Evolutionary conservation across 73 alveolate species (phyloP).

Genomic region (Paraurostyla sp.): DNA sequence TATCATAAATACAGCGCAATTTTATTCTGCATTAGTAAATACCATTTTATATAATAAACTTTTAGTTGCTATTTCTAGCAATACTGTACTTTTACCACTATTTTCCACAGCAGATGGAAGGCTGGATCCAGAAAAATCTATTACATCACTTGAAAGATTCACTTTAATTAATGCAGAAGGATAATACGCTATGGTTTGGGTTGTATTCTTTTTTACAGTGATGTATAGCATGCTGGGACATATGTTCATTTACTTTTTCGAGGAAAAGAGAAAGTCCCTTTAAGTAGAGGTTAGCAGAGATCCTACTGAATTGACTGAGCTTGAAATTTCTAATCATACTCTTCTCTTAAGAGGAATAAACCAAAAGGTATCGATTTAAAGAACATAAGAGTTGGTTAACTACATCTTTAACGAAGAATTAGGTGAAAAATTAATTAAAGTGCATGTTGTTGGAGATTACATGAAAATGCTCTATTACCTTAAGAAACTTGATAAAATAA

Average conservation of each 20-base stretch:
- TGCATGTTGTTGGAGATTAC: conserved; percentile 44
- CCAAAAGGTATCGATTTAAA: neutral
- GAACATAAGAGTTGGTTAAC: neutral
- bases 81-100: neutral
- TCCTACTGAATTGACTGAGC: neutral
- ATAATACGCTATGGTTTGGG: conserved; percentile 26
- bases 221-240: conserved; percentile 45
- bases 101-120: neutral
- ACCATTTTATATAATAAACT: neutral
- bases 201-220: conserved; percentile 36
- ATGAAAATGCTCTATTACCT: neutral
- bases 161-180: conserved; percentile 3
- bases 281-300: neutral
- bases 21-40: neutral
- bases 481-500: neutral
- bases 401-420: neutral
- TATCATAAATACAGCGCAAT: neutral
- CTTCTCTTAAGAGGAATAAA: conserved; percentile 33
- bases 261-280: conserved; percentile 3
- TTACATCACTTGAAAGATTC: neutral
- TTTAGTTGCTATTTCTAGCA: conserved; percentile 34
- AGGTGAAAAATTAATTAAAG: neutral
- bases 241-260: conserved; percentile 21
- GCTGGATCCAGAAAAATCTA: neutral
- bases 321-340: conserved; percentile 32